Conservation (phyloP, 805 yeast genomes). For the Starmerella vaccinii region DNA sequence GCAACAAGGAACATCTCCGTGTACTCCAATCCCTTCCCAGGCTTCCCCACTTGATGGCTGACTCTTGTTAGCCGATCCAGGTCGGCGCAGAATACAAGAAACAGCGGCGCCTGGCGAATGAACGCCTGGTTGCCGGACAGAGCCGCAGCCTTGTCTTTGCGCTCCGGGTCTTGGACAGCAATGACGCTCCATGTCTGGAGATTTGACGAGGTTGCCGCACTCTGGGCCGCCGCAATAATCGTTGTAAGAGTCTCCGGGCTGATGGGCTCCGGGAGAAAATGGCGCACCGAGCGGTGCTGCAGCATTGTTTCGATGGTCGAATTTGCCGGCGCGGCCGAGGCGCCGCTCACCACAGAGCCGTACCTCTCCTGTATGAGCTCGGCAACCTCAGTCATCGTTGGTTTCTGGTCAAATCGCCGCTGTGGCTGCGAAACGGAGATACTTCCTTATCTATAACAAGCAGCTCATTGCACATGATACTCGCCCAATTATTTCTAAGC, state of each 20-base stretch:
- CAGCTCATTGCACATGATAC: too few species aligned
- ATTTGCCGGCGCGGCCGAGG: neutral
- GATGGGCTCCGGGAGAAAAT: neutral
- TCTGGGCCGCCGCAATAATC: neutral
- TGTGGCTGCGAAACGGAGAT: too few species aligned
- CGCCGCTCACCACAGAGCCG: neutral
- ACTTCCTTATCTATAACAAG: too few species aligned
- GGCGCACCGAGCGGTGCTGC: neutral
- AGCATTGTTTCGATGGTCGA: neutral
- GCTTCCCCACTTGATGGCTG: neutral
- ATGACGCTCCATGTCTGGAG: neutral
- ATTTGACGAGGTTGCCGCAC: neutral
- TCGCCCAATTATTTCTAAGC: too few species aligned
- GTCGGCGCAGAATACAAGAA: neutral
- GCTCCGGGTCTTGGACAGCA: neutral
- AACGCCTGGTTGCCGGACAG: neutral
- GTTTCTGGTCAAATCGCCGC: too few species aligned
- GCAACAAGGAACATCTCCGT: conserved; percentile 2
- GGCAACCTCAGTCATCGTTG: neutral
- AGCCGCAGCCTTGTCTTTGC: neutral
- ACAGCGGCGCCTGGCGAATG: conserved; percentile 3
- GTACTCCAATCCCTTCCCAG: neutral
- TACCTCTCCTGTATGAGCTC: neutral
- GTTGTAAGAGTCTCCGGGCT: neutral
- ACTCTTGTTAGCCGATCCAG: neutral